Percentiles rank a stretch among this genome's conserved stretches.
Conservation (phyloP, 108 stramenopile genomes). For the Nitzschia palea region DNA sequence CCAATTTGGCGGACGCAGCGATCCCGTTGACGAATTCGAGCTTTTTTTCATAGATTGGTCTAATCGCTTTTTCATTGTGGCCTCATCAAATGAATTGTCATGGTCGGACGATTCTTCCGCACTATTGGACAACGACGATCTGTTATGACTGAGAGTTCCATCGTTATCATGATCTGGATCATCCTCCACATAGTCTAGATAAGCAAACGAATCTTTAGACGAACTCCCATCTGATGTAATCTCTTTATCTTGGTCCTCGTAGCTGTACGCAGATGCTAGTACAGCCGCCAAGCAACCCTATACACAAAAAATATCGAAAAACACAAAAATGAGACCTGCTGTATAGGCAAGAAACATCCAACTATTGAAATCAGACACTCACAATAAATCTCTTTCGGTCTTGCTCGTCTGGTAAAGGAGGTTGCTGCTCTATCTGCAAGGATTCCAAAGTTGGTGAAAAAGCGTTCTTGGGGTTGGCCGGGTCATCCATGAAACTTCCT, state of each 20-base stretch:
- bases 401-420: constrained; percentile 55
- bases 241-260: constrained; percentile 38
- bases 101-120: neutral
- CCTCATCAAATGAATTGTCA: neutral
- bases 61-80: neutral
- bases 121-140: neutral
- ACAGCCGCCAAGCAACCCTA: constrained; percentile 79
- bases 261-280: constrained; percentile 64
- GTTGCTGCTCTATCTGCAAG: constrained; percentile 28
- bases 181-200: constrained; percentile 29
- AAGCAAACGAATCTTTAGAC: constrained; percentile 21
- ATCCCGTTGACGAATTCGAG: neutral
- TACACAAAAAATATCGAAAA: constrained; percentile 5
- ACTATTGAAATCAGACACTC: constrained; percentile 6
- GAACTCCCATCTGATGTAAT: neutral
- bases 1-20: neutral
- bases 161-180: constrained; percentile 22
- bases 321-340: neutral
- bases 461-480: neutral
- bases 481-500: neutral
- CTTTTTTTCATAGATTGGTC: neutral
- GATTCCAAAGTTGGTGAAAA: constrained; percentile 20
- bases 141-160: neutral
- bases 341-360: neutral
- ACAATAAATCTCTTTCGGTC: constrained; percentile 59